A percentile compares a stretch with the other conserved stretches of the same genome.
These are phyloP conservation scores for Vitellaria paradoxa DNA, from an alignment of 179 eudicot genomes.

Conservation along the genomic window DNA sequence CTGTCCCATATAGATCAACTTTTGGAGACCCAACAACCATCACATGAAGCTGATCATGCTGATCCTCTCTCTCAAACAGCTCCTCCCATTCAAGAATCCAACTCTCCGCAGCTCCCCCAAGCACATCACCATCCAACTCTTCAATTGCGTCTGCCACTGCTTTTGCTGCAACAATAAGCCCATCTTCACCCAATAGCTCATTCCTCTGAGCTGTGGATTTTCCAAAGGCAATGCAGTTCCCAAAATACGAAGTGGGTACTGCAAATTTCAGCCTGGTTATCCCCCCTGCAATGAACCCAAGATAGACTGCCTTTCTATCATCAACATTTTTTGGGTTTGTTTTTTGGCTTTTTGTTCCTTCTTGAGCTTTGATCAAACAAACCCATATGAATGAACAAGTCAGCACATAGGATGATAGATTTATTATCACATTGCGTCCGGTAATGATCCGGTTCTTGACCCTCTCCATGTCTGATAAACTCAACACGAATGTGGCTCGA, in stretches of 20 bases:
- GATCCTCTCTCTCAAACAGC: conserved; percentile 16
- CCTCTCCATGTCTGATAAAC: conserved; percentile 20
- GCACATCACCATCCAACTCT: conserved; percentile 29
- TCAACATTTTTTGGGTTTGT: background rate
- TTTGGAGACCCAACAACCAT: conserved; percentile 51
- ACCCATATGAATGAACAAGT: conserved; percentile 36
- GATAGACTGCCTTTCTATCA: conserved; percentile 23
- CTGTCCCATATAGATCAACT: conserved; percentile 32
- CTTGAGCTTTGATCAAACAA: conserved; percentile 23
- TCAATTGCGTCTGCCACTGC: conserved; percentile 35
- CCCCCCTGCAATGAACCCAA: conserved; percentile 50
- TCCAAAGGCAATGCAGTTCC: conserved; percentile 51
- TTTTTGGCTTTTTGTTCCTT: too few species aligned
- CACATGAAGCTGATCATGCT: conserved; percentile 11
- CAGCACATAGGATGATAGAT: conserved; percentile 29
- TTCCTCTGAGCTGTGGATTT: conserved; percentile 22
- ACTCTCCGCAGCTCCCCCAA: conserved; percentile 29
- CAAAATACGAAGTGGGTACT: conserved; percentile 36
- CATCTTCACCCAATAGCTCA: conserved; percentile 33
- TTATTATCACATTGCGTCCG: conserved; percentile 16
- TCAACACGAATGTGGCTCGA: conserved; percentile 35
- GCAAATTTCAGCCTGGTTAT: conserved; percentile 31
- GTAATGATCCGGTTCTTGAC: conserved; percentile 19
- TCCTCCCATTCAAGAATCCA: conserved; percentile 47
- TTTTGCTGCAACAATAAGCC: conserved; percentile 35